Conservation (phyloP, 306 rosid genomes). For the Parietaria judaica region DNA sequence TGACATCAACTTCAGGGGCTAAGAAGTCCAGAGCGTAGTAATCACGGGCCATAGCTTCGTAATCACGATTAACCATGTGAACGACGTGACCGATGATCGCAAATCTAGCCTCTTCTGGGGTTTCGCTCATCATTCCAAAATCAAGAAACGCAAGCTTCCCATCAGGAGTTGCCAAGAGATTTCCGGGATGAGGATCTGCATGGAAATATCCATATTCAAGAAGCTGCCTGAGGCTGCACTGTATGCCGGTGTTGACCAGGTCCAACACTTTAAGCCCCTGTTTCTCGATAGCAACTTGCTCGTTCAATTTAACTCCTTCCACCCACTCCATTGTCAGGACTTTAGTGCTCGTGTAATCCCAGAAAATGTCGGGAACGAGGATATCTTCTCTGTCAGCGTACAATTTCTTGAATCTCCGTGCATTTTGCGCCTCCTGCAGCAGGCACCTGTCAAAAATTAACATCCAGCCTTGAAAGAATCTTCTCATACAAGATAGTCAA, state of each 20-base stretch:
- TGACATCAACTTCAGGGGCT: conserved; percentile 67
- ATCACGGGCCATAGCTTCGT: conserved; percentile 97
- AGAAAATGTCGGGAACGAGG: conserved; percentile 78
- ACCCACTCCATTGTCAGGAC: conserved; percentile 95
- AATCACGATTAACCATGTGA: conserved; percentile 95
- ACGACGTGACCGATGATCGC: conserved; percentile 93
- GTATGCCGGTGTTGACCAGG: conserved; percentile 75
- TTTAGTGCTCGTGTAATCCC: conserved; percentile 86
- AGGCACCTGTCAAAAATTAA: conserved; percentile 77
- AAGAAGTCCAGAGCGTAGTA: conserved; percentile 84
- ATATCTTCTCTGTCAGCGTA: conserved; percentile 92
- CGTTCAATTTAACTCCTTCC: conserved; percentile 80
- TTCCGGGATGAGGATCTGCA: conserved; percentile 99
- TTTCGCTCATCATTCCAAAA: conserved; percentile 99
- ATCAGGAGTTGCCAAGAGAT: conserved; percentile 91
- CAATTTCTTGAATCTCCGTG: conserved; percentile 73
- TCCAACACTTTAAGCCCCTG: conserved; percentile 86
- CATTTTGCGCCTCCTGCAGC: conserved; percentile 96
- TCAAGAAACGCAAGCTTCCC: conserved; percentile 97
- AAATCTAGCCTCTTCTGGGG: conserved; percentile 86
- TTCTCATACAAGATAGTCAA: background rate
- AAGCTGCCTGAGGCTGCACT: conserved; percentile 89
- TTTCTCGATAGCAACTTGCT: conserved; percentile 83
- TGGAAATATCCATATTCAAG: conserved; percentile 96
- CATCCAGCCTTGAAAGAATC: conserved; percentile 53